A percentile compares a stretch with the other conserved stretches of the same genome.
Evolutionary conservation across 768 basidiomycete genomes (phyloP).

Genomic region (Auriscalpium orientale): DNA sequence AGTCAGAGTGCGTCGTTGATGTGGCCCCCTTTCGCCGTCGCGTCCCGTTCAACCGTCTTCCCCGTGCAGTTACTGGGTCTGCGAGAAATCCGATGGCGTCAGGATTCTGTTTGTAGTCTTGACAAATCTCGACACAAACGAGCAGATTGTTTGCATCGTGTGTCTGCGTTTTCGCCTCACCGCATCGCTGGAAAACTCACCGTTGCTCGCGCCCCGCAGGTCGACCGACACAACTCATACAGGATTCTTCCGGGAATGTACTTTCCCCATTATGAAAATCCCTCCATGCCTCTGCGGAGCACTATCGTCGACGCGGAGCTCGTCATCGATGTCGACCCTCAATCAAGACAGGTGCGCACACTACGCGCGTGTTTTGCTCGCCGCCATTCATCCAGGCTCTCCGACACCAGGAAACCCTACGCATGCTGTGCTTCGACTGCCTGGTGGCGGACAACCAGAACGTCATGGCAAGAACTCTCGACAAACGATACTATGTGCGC

Average conservation of each 20-base stretch:
- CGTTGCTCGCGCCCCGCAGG: slow-evolving; percentile 37
- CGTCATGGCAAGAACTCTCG: slow-evolving; percentile 75
- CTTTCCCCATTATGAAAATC: slow-evolving; percentile 85
- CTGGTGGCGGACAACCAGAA: slow-evolving; percentile 81
- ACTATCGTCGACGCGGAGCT: slow-evolving; percentile 92
- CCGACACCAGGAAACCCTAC: slow-evolving; percentile 57
- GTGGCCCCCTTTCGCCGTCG: not conserved
- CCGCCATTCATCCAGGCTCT: not conserved
- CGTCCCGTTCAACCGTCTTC: not conserved
- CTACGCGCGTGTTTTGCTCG: not conserved
- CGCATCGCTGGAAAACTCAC: not conserved
- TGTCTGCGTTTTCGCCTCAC: not conserved
- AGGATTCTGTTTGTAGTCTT: slow-evolving; percentile 80
- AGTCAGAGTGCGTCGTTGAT: slow-evolving; percentile 58
- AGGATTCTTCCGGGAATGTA: slow-evolving; percentile 66
- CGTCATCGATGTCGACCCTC: slow-evolving; percentile 81
- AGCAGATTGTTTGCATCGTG: slow-evolving; percentile 71
- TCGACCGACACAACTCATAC: slow-evolving; percentile 91
- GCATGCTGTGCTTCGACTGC: slow-evolving; percentile 89
- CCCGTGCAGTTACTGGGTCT: slow-evolving; percentile 85
- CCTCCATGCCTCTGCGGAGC: slow-evolving; percentile 57
- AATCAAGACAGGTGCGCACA: slow-evolving; percentile 53
- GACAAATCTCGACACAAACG: slow-evolving; percentile 42
- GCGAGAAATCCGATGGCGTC: slow-evolving; percentile 96
- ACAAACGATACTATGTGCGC: slow-evolving; percentile 86